A percentile compares a stretch with the other conserved stretches of the same genome.
Conservation (phyloP, 2,329 filamentous ascomycete species). For the Penicillium digitatum region DNA sequence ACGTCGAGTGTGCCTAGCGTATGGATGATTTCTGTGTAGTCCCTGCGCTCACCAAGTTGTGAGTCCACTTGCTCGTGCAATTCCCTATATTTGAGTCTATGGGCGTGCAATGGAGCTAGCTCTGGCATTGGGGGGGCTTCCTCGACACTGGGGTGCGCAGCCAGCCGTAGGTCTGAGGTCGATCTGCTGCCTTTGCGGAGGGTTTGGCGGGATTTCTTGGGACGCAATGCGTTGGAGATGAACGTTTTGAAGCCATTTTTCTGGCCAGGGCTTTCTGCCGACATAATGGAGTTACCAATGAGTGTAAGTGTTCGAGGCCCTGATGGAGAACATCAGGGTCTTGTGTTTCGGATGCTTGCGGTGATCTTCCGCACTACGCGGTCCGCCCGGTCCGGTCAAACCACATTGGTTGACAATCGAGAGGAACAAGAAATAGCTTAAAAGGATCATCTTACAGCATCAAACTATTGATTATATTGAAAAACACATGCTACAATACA, state of each 20-base stretch:
- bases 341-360: slow-evolving; percentile 4
- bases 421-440: background rate
- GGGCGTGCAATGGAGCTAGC: slow-evolving; percentile 34
- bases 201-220: slow-evolving; percentile 38
- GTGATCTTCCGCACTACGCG: slow-evolving; percentile 4
- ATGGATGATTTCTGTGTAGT: slow-evolving; percentile 38
- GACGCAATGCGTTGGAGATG: slow-evolving; percentile 29
- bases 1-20: slow-evolving; percentile 32
- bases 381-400: slow-evolving; percentile 11
- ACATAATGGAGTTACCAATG: slow-evolving; percentile 19
- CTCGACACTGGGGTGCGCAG: slow-evolving; percentile 22
- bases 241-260: slow-evolving; percentile 30
- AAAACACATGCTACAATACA: slow-evolving; percentile 22
- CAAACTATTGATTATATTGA: slow-evolving; percentile 5
- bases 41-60: slow-evolving; percentile 36
- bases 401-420: background rate
- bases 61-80: slow-evolving; percentile 29
- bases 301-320: background rate
- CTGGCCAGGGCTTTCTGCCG: slow-evolving; percentile 32
- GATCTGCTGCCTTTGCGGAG: slow-evolving; percentile 34
- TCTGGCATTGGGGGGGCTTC: slow-evolving; percentile 30
- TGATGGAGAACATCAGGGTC: slow-evolving; percentile 1
- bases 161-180: slow-evolving; percentile 27
- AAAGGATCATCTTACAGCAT: background rate
- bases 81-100: slow-evolving; percentile 33